Base-by-base conservation (phyloP, 352 stramenopile genomes). In the Globisporangium perplexum region DNA sequence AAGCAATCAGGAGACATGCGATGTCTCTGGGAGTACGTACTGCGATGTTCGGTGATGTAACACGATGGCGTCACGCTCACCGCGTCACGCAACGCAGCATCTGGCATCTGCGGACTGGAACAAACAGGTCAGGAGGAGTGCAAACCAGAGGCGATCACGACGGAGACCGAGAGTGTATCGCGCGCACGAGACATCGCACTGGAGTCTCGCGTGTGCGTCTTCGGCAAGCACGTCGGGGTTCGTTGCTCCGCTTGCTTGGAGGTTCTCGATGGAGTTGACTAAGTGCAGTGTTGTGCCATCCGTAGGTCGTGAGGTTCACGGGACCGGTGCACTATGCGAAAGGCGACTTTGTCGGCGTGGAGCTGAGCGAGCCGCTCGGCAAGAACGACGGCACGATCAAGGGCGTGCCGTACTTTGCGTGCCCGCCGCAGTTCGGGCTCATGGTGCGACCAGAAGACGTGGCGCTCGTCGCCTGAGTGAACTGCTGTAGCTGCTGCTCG, bases 381-480 rank as follows among this genome's bases (percentile, higher is more conserved):
- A 92, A 92, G 64, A 92, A 92, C 60, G 60, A 87, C 53, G 82
- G 79, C 20, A 80, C 66, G 7, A 57, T 90, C 49, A 89, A 89
- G 41, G 79, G 79, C 12, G 66, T 82, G 28, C 26, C 47, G 14
- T 90, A 90, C 66, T 93, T 93, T 47, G 57, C 61, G 36, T 89
- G 79, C 46, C 54, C 59, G 7, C 65, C 74, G 1, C 56, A 65
- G 18, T 74, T 81, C 51, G 82, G 82, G 1, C 63, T 90, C 45
- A 92, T 90, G 81, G 78, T 92, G 41, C 73, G 80, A 4, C 64
- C 67, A n/a, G 64, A 65, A 31, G 69, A 83, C 14, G 67, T 77
- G 8, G 58, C 36, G 7, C 33, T 63, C 26, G 50, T 60, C 11
- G 57, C 35, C 8, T 46, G 31, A 61, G 17, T 35, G 14, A 38